Base-by-base conservation (phyloP, 305 asterid genomes). In the Monarda citriodora region DNA sequence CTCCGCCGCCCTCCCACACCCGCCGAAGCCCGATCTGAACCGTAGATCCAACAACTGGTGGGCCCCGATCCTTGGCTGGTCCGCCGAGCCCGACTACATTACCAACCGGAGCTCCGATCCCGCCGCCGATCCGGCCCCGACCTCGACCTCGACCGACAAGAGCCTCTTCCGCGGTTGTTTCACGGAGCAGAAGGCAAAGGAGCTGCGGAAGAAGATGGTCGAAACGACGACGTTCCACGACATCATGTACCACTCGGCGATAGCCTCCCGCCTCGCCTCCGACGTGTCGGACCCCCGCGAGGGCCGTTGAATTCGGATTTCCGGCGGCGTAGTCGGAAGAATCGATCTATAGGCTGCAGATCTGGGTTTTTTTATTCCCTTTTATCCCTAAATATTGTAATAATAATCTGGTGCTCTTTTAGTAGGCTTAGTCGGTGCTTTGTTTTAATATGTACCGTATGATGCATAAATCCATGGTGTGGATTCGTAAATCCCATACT, bases 211-310 rank as follows among this genome's bases (percentile, higher is more conserved):
- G 66, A 78, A 64, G 80, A 86, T 75, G 55, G 64, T 36, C 13
- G 79, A 82, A 72, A 59, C 77, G 53, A 74, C 84, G 55, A 74
- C 58, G 44, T 86, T 86, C 32, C 91, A 83, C 68, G 95, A 80
- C 42, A 25, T 80, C 5, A 83, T 86, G 95, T 86, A 83, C 67
- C 95, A 83, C 74, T 86, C 95, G 13, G 88, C 91, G 41, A 78
- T 86, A 46, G 95, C 95, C 0, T 77, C 95, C 51, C 72, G 91
- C 45, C 88, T 86, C 31, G 95, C 94, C 6, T 78, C 88, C 58
- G 88, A 82, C 48, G 22, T 78, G 17, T 74, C 75, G 0, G 68
- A 16, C 16, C 38, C 67, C 55, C 56, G 50, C 50, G 52, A 51
- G 21, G 56, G 41, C 11, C 71, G 36, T 22, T 74, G 76, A 77